Conservation (phyloP, 176 grass and related monocot genomes). For the Secale cereale region DNA sequence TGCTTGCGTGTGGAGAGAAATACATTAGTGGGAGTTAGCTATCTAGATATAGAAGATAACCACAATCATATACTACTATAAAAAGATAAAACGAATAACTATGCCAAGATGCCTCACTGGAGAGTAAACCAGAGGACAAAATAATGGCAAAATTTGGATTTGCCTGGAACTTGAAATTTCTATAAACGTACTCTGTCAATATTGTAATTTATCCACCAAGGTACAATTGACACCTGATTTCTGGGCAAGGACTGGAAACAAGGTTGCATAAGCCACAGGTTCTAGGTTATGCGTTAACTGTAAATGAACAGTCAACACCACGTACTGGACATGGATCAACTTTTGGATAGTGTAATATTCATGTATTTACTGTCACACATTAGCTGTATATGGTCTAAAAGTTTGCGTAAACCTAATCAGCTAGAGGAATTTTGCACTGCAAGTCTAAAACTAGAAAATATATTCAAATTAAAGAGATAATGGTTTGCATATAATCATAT, state of each 20-base stretch:
- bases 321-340: background rate
- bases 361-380: background rate
- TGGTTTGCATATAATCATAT: background rate
- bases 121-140: constrained; percentile 17
- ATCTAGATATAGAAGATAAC: background rate
- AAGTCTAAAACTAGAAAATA: constrained; percentile 7
- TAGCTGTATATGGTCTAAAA: constrained; percentile 11
- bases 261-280: background rate
- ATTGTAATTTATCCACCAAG: constrained; percentile 7
- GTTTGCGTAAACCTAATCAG: background rate
- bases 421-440: background rate
- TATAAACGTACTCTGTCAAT: background rate
- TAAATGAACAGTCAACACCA: constrained; percentile 10
- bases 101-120: background rate
- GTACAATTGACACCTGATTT: background rate
- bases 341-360: background rate
- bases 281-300: constrained; percentile 13
- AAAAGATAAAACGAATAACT: constrained; percentile 14
- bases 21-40: too few species aligned
- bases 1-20: too few species aligned
- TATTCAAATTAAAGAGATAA: constrained; percentile 12
- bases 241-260: background rate
- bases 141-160: background rate
- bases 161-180: constrained; percentile 11
- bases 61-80: constrained; percentile 5